These are phyloP conservation scores for Cutaneotrichosporon cavernicola DNA, from an alignment of 1,284 basidiomycete species.

Conservation along the genomic window DNA sequence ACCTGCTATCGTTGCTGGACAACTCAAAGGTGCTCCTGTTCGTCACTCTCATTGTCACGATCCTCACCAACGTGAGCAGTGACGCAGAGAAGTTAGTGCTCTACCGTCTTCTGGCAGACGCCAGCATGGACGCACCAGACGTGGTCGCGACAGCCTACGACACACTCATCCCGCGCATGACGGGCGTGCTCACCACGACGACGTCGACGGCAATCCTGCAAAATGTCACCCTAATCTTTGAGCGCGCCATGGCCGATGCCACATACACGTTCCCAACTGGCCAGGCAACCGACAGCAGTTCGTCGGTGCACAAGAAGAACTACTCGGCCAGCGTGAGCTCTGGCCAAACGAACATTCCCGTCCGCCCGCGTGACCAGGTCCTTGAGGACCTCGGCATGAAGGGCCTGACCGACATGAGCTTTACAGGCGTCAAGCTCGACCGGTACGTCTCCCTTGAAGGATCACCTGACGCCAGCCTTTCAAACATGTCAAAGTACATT, in stretches of 20 bases:
- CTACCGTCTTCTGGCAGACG: conserved; percentile 71
- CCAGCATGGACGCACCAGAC: conserved; percentile 70
- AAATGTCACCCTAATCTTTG: conserved; percentile 70
- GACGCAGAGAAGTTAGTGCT: conserved; percentile 78
- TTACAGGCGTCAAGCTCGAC: conserved; percentile 40
- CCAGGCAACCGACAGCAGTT: conserved; percentile 20
- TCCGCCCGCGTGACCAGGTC: conserved; percentile 36
- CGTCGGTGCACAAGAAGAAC: conserved; percentile 29
- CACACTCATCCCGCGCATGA: conserved; percentile 71
- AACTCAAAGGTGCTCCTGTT: conserved; percentile 67
- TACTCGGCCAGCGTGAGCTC: conserved; percentile 26
- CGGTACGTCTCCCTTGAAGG: conserved; percentile 26
- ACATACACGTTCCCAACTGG: conserved; percentile 39
- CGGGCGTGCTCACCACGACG: conserved; percentile 70
- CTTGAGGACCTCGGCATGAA: conserved; percentile 50
- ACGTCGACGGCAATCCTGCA: conserved; percentile 70
- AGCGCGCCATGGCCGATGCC: conserved; percentile 42
- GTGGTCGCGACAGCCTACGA: conserved; percentile 76
- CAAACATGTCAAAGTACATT: conserved; percentile 45
- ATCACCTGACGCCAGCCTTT: conserved; percentile 7
- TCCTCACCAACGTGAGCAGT: conserved; percentile 71
- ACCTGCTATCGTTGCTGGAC: conserved; percentile 56
- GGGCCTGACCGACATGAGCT: conserved; percentile 44
- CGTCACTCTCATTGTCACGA: conserved; percentile 71
- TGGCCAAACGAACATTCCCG: conserved; percentile 11